A percentile compares a stretch with the other conserved stretches of the same genome.
These are phyloP conservation scores for Juglanconis oblonga DNA, from an alignment of 2,329 filamentous ascomycete species.

Conservation along the genomic window DNA sequence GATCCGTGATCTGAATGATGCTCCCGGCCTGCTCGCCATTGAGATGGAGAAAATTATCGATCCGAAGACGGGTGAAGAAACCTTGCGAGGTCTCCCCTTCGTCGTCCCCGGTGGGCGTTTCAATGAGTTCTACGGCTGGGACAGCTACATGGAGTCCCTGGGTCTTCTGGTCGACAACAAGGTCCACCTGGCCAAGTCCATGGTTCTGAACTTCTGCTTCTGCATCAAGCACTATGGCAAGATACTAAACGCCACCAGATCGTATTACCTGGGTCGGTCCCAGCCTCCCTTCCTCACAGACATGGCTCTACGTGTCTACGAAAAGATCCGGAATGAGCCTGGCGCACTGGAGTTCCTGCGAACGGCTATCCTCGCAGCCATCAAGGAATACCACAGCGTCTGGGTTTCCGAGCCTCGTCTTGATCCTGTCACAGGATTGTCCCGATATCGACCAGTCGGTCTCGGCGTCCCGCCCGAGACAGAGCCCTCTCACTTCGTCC, in stretches of 20 bases:
- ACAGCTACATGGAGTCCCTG: conserved; percentile 97
- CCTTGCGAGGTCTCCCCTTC: conserved; percentile 79
- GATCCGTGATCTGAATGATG: conserved; percentile 78
- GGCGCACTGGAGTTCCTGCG: conserved; percentile 79
- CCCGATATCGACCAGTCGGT: conserved; percentile 80
- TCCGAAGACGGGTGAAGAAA: conserved; percentile 64
- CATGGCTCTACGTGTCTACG: conserved; percentile 91
- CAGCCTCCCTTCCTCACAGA: conserved; percentile 97
- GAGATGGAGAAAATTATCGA: conserved; percentile 78
- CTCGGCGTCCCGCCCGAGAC: conserved; percentile 88
- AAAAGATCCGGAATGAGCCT: conserved; percentile 84
- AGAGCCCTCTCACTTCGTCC: conserved; percentile 80
- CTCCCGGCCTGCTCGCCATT: conserved; percentile 84
- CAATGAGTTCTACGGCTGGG: conserved; percentile 98
- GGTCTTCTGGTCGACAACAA: conserved; percentile 84
- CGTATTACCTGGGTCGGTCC: conserved; percentile 91
- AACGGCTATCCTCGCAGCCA: conserved; percentile 79
- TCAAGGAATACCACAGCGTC: conserved; percentile 92
- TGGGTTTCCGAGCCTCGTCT: conserved; percentile 79
- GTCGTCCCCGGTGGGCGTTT: conserved; percentile 97
- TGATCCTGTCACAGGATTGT: conserved; percentile 75
- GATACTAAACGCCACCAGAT: conserved; percentile 93
- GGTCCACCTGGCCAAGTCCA: conserved; percentile 83
- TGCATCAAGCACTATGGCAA: conserved; percentile 98
- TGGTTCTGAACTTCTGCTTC: conserved; percentile 97